Evolutionary conservation across 2,329 filamentous ascomycete genomes (phyloP).

Genomic region (Didymella segeticola): DNA sequence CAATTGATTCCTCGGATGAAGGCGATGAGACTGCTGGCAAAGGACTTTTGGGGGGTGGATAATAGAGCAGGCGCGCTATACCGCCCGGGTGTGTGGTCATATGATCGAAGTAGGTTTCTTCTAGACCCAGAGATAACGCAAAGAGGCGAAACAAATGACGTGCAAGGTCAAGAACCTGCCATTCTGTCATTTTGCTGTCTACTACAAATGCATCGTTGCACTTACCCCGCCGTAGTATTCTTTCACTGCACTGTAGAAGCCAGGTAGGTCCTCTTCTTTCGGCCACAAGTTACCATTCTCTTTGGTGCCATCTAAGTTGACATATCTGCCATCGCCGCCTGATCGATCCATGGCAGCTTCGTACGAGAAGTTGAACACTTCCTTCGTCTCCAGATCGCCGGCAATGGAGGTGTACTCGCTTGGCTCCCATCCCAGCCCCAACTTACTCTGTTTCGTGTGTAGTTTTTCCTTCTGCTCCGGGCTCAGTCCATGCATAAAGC

Average conservation of each 20-base stretch:
- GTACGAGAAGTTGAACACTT: conserved; percentile 54
- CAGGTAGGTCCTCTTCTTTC: conserved; percentile 47
- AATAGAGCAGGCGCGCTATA: conserved; percentile 51
- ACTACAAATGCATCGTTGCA: background rate
- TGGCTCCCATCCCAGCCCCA: conserved; percentile 53
- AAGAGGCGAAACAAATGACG: conserved; percentile 52
- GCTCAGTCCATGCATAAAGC: conserved; percentile 45
- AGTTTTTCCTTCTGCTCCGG: conserved; percentile 47
- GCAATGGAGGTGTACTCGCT: conserved; percentile 51
- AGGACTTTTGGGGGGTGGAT: conserved; percentile 40
- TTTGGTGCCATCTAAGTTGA: conserved; percentile 49
- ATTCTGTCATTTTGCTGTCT: background rate
- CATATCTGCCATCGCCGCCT: conserved; percentile 52
- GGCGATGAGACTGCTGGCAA: background rate
- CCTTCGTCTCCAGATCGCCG: conserved; percentile 51
- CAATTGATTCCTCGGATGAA: conserved; percentile 37
- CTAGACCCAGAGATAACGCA: conserved; percentile 48
- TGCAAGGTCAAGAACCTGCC: conserved; percentile 46
- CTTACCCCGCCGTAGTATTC: conserved; percentile 49
- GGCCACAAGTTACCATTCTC: conserved; percentile 51
- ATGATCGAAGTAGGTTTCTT: conserved; percentile 50
- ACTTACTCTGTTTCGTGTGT: conserved; percentile 49
- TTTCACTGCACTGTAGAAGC: conserved; percentile 47
- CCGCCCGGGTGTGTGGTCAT: conserved; percentile 52
- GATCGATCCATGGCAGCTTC: conserved; percentile 49